Evolutionary conservation across 1,284 basidiomycete species (phyloP), one percentile per base, ranked within the genome.

Genomic region (Ceratobasidium sp.): DNA sequence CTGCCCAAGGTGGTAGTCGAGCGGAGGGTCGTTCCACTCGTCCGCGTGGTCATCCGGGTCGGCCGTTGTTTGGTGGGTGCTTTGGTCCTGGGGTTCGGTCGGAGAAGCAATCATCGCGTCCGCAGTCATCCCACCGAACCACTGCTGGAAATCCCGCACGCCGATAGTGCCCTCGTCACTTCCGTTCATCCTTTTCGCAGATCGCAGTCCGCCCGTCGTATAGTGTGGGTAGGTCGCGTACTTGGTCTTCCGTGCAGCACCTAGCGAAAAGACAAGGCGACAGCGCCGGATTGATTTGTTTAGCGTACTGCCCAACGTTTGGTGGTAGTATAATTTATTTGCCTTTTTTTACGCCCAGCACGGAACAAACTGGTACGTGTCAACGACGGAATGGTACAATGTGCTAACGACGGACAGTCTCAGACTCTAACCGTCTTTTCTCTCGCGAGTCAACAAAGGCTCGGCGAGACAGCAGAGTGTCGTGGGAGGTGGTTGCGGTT

Each of bases 361-460:
- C 47, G 23, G 43, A 54, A 69, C 64, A 57, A 58, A 57, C 64
- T 41, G 30, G 64, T n/a, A 69, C 64, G 64, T 69, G 64, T 69
- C 64, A 69, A 69, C 35, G n/a, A 54, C 46, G 13, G 52, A 69
- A 13, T 47, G 14, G 26, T 50, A 38, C 62, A 58, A 58, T 6
- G 6, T 58, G 32, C 44, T 35, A 47, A 64, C 44, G 44, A 64
- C 44, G 46, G 18, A 26, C 21, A 47, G 62, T 50, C 62, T 44
- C 43, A 46, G 35, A 50, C 28, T 57, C 30, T 30, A 57, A 30
- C n/a, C n/a, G n/a, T n/a, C n/a, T 35, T 5, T 35, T 35, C 55
- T 57, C 55, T 57, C 55, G 7, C 26, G 16, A 57, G 30, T 35
- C 44, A 47, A 47, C 44, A 13, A 47, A 47, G 16, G 16, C 21